Base-by-base conservation (phyloP, 202 grass and related monocot genomes). In the Schoenoplectus triqueter region DNA sequence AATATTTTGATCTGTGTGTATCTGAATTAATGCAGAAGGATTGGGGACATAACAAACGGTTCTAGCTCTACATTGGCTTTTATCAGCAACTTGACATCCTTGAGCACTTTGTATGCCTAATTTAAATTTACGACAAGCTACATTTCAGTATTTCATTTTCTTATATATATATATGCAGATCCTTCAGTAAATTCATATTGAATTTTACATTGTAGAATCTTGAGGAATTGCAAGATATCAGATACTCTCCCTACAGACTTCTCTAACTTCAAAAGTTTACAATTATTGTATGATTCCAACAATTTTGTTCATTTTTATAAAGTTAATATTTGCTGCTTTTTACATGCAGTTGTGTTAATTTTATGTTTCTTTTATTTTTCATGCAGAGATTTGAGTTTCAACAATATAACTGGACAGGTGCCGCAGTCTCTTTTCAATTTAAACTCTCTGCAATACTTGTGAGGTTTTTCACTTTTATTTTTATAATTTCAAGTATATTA, bases 361-460 rank as follows among this genome's bases (percentile, higher is more conserved):
- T 83, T 55, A n/a, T 59, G 20, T 76, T 76, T 39, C 41, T 81
- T 46, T 3, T 78, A 18, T 9, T 22, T 51, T 71, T 85, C 17
- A 55, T 87, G 52, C 74, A 95, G 95, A 51, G 95, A 98, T 90
- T 86, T 98, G 86, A 95, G 95, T 63, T 98, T 95, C 75, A 98
- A 98, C 88, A 93, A 98, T 84, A 95, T 98, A 78, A 98, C 85
- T n/a, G 95, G 95, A 21, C 80, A 87, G 85, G 18, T 93, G 65
- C 95, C 95, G 1, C 78, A 84, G 64, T 52, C 89, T 6, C 85
- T 98, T 68, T 84, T 92, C 81, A 90, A 64, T 81, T 78, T 92
- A 74, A 89, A 14, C 78, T 89, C 46, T 14, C 87, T 98, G 2
- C 46, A 0, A 6, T 87, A 76, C 88, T 74, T 98, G 95, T 98